A percentile compares a stretch with the other conserved stretches of the same genome.
Evolutionary conservation across 805 yeast species (phyloP).

Genomic region (Candida sithepensis): DNA sequence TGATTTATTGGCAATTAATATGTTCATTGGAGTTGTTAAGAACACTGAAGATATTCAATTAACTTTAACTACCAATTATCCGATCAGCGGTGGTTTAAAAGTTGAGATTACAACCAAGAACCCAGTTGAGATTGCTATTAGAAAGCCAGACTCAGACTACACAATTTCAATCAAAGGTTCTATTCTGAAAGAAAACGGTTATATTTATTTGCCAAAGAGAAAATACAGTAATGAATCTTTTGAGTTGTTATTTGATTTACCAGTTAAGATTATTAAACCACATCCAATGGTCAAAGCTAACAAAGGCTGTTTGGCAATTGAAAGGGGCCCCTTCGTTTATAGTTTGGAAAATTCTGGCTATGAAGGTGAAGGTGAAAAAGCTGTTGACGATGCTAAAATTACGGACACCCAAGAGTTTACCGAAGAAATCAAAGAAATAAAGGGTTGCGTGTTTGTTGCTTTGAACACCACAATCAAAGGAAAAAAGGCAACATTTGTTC

Average conservation of each 20-base stretch:
- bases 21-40: conserved; percentile 15
- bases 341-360: conserved; percentile 17
- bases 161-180: conserved; percentile 2
- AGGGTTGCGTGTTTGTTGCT: conserved; percentile 9
- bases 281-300: conserved; percentile 20
- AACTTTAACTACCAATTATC: conserved; percentile 12
- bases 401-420: conserved; percentile 6
- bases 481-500: conserved; percentile 11
- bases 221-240: conserved; percentile 5
- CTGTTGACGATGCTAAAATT: conserved; percentile 10
- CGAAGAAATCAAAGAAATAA: not conserved
- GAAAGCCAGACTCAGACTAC: conserved; percentile 12
- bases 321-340: conserved; percentile 22
- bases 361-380: conserved; percentile 3
- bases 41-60: conserved; percentile 4
- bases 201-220: conserved; percentile 8
- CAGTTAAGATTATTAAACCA: conserved; percentile 11
- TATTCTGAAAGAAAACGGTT: conserved; percentile 8
- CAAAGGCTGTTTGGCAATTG: conserved; percentile 18
- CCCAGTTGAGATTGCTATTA: conserved; percentile 13
- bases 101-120: conserved; percentile 4
- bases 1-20: conserved; percentile 12
- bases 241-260: conserved; percentile 10
- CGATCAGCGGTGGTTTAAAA: conserved; percentile 11
- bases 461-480: conserved; percentile 10